Percentiles rank a stretch among this genome's conserved stretches.
phyloP scores from a whole-genome alignment of 768 basidiomycete species.

The Kondoa subrosea region DNA sequence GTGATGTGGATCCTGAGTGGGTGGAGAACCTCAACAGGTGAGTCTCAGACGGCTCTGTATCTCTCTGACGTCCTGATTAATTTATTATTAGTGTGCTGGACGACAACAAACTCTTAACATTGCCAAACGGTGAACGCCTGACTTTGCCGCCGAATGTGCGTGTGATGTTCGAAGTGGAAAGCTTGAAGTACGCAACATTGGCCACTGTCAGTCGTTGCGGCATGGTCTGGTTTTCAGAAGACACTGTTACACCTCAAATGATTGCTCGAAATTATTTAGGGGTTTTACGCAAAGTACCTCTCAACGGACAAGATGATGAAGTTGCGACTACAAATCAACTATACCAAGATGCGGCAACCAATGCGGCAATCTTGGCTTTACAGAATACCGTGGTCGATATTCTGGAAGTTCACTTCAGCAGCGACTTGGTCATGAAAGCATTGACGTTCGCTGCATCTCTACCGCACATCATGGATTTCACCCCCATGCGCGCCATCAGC shows the following conservation, averaged over 20 bases:
- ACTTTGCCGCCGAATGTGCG: conserved; percentile 91
- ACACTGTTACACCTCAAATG: conserved; percentile 80
- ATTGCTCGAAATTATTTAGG: conserved; percentile 75
- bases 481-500: conserved; percentile 69
- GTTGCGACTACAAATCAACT: background rate
- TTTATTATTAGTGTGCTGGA: conserved; percentile 61
- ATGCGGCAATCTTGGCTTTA: conserved; percentile 37
- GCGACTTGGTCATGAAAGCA: conserved; percentile 60
- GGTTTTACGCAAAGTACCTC: conserved; percentile 51
- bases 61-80: background rate
- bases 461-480: conserved; percentile 99
- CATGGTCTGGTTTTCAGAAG: conserved; percentile 99
- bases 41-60: conserved; percentile 24
- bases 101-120: conserved; percentile 90
- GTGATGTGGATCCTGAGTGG: conserved; percentile 99
- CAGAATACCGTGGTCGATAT: conserved; percentile 48
- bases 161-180: conserved; percentile 99
- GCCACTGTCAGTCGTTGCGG: conserved; percentile 99
- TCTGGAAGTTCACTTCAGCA: conserved; percentile 58
- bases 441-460: conserved; percentile 64
- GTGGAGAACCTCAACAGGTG: conserved; percentile 98
- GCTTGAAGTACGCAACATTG: conserved; percentile 85
- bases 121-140: conserved; percentile 95
- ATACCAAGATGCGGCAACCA: conserved; percentile 7
- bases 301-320: conserved; percentile 74